Evolutionary conservation across 2,329 filamentous ascomycete species (phyloP), one percentile per base, ranked within the genome.

Genomic region (Epichloe elymi): DNA sequence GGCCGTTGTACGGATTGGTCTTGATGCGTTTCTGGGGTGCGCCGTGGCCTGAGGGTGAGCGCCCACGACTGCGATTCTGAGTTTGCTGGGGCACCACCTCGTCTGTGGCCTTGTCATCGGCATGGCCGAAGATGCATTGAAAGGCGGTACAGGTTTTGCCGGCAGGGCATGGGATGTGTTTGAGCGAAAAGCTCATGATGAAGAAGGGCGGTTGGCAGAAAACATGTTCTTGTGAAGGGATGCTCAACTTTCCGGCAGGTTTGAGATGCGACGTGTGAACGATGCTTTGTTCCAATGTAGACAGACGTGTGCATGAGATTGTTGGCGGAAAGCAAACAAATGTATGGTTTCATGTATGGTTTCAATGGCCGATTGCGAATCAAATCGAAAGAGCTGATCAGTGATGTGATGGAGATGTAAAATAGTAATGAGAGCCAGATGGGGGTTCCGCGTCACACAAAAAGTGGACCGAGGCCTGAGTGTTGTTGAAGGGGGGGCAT

Each of bases 41-140:
- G 51, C 65, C 61, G 39, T 67, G 60, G 53, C 57, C 58, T 46
- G 49, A 10, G 6, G 51, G 35, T 12, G 49, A 46, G 33, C 37
- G 35, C 15, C 48, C 37, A 41, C 38, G 50, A 35, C 10, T 20
- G 38, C 33, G 43, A 19, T 33, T 37, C 37, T 20, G 26, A 23
- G 33, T 35, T 17, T 15, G 33, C 33, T 17, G 40, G 5, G 53
- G 38, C 45, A 51, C 54, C 14, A 54, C 46, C 50, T 59, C 26
- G 17, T 51, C 46, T 30, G 46, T 3, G 11, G 35, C 48, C 14
- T 60, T 60, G 33, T 74, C 69, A 19, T 58, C 60, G 36, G 63
- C 62, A 56, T 76, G 72, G 30, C 71, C 70, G 56, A 77, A 77
- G 39, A 76, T 67, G 57, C 74, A 77, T 53, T 71, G 66, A 56